Percentiles rank a stretch among this genome's conserved stretches.
These are phyloP conservation scores for Trapa incisa DNA, from an alignment of 345 rosid species.

Conservation along the genomic window DNA sequence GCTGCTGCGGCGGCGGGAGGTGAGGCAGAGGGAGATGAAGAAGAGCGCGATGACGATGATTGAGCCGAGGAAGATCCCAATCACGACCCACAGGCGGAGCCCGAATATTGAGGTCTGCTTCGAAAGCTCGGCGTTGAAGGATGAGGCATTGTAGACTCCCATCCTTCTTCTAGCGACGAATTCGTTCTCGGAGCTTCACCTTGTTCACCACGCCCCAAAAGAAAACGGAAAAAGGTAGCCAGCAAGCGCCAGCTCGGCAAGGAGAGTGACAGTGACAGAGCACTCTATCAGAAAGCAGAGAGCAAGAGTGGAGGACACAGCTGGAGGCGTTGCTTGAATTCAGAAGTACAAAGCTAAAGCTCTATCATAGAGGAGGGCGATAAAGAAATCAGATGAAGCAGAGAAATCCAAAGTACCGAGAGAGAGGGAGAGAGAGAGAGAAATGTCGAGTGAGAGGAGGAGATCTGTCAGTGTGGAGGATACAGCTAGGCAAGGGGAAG, in stretches of 20 bases:
- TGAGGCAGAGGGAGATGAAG: slow-evolving; percentile 75
- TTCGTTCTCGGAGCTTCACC: not conserved
- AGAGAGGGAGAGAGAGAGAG: not conserved
- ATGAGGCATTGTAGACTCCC: slow-evolving; percentile 55
- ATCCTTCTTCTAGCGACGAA: slow-evolving; percentile 11
- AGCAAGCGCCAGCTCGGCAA: not conserved
- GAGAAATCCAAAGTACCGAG: not conserved
- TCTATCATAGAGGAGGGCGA: not conserved
- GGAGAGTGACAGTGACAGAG: not conserved
- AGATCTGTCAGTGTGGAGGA: not conserved
- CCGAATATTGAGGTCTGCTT: slow-evolving; percentile 88
- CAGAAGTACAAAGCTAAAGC: not conserved
- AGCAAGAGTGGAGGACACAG: not conserved
- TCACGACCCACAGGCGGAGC: slow-evolving; percentile 74
- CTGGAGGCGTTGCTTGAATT: not conserved
- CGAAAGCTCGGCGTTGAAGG: slow-evolving; percentile 60
- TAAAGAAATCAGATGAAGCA: not conserved
- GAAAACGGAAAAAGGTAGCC: not conserved
- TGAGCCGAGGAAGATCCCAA: slow-evolving; percentile 79
- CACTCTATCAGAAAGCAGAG: not conserved
- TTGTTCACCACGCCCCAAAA: not conserved
- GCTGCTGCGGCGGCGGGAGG: slow-evolving; percentile 54
- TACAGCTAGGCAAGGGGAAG: slow-evolving; percentile 3
- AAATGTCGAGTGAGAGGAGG: not conserved
- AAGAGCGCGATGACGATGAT: slow-evolving; percentile 74